Base-by-base conservation (phyloP, 805 yeast genomes). In the Saturnispora halmiae region DNA sequence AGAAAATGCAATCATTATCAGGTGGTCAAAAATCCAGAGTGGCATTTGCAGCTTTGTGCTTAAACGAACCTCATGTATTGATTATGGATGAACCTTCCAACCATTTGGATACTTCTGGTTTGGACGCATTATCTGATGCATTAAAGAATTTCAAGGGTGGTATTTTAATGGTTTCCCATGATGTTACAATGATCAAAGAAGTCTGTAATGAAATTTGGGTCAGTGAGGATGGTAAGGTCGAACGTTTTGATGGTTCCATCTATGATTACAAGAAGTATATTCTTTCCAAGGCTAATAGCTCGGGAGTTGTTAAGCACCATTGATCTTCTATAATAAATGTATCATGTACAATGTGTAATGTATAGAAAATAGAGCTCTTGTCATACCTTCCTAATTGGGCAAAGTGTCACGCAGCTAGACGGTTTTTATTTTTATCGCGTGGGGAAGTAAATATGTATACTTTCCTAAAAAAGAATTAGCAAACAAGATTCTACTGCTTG, bases 1-100 rank as follows among this genome's bases (percentile, higher is more conserved):
- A 90, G 58, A 86, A 82, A 61, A 85, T 92, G 81, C 77, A 77
- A 53, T 67, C 82, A 42, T 66, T 92, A 44, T 90, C 97, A 8
- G 98, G 97, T 64, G 98, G 98, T 69, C 98, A 92, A 59, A 92
- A 92, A 61, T 87, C 96, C 21, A 77, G 98, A 65, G 98, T 92
- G 40, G 97, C 97, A 0, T 92, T 92, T 66, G 97, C 98, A 7
- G 90, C 96, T 13, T 70, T 92, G 49, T 86, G 96, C 65, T 69
- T 92, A 54, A 74, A 74, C 46, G 81, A 82, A 47, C 98, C 98
- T 15, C 98, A 92, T 60, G 77, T 92, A 33, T 70, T 92, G 54
- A 78, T 92, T 54, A 67, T 92, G 50, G 98, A 92, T 70, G 98
- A 92, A 72, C 98, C 98, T 63, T 84, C 96, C 6, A 92, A 92